These are phyloP conservation scores for Nicotiana knightiana DNA, from an alignment of 257 asterid genomes.

Conservation along the genomic window DNA sequence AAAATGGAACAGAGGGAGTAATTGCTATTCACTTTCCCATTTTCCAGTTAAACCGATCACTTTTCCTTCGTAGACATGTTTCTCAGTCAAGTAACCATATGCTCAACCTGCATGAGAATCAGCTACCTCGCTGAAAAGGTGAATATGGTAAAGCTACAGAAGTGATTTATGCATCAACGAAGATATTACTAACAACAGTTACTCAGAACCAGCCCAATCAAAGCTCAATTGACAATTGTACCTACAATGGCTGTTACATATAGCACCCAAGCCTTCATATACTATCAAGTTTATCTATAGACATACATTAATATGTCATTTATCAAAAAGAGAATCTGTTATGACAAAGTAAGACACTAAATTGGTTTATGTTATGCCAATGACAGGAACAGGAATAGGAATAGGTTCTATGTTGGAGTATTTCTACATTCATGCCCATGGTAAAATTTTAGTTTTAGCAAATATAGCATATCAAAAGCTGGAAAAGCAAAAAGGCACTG, in stretches of 20 bases:
- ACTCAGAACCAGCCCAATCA: background rate
- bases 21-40: background rate
- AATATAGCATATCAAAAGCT: background rate
- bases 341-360: background rate
- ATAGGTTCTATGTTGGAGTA: background rate
- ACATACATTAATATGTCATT: background rate
- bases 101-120: background rate
- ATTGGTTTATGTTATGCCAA: background rate
- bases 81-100: background rate
- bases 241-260: background rate
- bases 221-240: background rate
- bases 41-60: background rate
- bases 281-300: background rate
- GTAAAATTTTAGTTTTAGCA: background rate
- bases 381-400: background rate
- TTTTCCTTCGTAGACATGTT: background rate
- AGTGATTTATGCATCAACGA: background rate
- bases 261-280: background rate
- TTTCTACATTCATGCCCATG: background rate
- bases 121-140: background rate
- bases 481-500: background rate
- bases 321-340: background rate
- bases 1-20: background rate
- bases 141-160: background rate
- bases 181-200: background rate